Base-by-base conservation (phyloP, 2,329 filamentous ascomycete genomes). In the Colletotrichum horii region DNA sequence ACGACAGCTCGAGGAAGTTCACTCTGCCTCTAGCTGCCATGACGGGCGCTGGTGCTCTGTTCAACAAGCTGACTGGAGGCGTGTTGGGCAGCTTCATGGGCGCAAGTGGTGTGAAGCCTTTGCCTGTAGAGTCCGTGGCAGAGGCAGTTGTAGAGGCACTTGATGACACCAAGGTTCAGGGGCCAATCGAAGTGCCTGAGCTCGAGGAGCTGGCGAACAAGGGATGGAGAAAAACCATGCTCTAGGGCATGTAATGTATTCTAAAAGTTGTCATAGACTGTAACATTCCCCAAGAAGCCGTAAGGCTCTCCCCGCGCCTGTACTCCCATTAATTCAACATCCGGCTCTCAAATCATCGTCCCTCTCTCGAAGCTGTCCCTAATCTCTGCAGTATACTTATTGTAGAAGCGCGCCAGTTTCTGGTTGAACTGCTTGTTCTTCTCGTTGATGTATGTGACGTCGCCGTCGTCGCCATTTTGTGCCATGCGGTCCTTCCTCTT, bases 381-480 rank as follows among this genome's bases (percentile, higher is more conserved):
- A 80, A 99, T 98, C 84, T 99, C 97, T 36, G 94, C 93, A 61
- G 97, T 99, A 85, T 99, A 99, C 89, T 98, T 98, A 87, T 99
- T 97, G 87, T 99, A 99, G 88, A 98, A 99, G 79, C 97, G 90
- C 70, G 94, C 90, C 84, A 99, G 88, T 88, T 99, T 98, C 88
- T 98, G 93, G 92, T 99, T 99, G 89, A 99, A 99, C 89, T 98
- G 96, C 90, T 98, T 98, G 90, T 99, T 99, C 93, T 99, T 98
- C 87, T 98, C 96, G 87, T 99, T 99, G 91, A 99, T 99, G 86
- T 98, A 98, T 9, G 96, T 98, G 80, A 98, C 94, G 85, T 99
- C 97, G 32, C 92, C 94, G 64, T 96, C 94, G 78, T 98, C 96
- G 74, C 96, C 95, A 77, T 93, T 94, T 83, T 93, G 91, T 15